Evolutionary conservation across 192 early-diverging fungal species (phyloP), one percentile per base, ranked within the genome.

Genomic region (Umbelopsis isabellina): DNA sequence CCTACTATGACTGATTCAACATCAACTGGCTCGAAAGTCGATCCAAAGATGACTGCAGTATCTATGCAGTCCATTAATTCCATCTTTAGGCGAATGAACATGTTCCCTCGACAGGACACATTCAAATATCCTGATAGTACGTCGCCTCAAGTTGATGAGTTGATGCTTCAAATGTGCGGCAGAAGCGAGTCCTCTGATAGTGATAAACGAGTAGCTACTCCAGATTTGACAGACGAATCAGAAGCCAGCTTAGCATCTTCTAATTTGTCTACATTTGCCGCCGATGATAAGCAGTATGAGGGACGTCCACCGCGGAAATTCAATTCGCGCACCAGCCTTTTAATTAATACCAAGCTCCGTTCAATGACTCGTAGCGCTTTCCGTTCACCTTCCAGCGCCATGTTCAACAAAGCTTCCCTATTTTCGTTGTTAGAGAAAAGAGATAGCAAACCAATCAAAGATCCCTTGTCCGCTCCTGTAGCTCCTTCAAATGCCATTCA

Each of bases 271-370:
- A 35, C 27, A 16, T 61, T 61, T 30, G 18, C 55, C 6, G 18
- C 55, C 11, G 55, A 61, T 18, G 15, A 61, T 12, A 61, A 61
- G 7, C 25, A 61, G 11, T 30, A 52, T 3, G 21, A 58, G 18
- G 30, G 1, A n/a, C 55, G 27, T 33, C 21, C 51, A 23, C 12
- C 21, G 51, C 37, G 37, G 37, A 41, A 41, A 41, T 41, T 41
- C 37, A 61, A 35, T n/a, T 15, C 12, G 12, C 55, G 55, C 11
- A 25, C 55, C 27, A 61, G 55, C 18, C 55, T 61, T 13, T 61
- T 61, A 35, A 61, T 61, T 35, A 61, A 61, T 61, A 35, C 55
- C 55, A 61, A 61, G 55, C 55, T 61, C 30, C 55, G 55, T 25
- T 12, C 55, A 2, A 16, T 61, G 15, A 35, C 27, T 35, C 55